These are phyloP conservation scores for Plasmodium yoelii DNA, from an alignment of 169 alveolate species.

Conservation along the genomic window DNA sequence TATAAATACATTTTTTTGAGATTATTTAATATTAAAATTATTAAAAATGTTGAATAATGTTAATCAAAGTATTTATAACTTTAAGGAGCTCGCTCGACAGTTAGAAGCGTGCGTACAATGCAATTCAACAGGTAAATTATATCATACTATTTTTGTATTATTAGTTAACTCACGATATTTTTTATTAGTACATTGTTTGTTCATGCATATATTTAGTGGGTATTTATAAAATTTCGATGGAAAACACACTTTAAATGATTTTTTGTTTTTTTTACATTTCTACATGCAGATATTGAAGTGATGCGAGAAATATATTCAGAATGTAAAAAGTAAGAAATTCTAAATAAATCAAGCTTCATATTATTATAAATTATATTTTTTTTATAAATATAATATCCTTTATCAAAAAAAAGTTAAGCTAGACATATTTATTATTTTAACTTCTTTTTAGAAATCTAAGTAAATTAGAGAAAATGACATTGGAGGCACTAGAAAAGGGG, in stretches of 20 bases:
- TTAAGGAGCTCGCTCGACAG: conserved; percentile 66
- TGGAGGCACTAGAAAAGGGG: conserved; percentile 61
- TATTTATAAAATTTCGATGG: no score
- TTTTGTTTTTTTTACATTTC: neutral
- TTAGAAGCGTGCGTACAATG: conserved; percentile 62
- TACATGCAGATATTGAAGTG: conserved; percentile 68
- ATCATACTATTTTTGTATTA: no score
- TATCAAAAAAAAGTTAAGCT: neutral
- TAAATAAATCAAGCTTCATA: neutral
- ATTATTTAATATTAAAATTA: neutral
- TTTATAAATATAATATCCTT: no score
- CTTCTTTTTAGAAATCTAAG: conserved; percentile 36
- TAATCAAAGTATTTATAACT: conserved; percentile 45
- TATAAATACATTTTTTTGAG: neutral
- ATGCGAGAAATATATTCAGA: conserved; percentile 64
- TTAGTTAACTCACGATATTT: no score
- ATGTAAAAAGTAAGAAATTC: conserved; percentile 65
- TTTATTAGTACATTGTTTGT: no score
- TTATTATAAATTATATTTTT: no score
- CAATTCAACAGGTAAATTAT: conserved; percentile 39
- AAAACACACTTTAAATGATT: neutral
- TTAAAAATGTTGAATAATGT: conserved; percentile 56
- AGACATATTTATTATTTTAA: neutral
- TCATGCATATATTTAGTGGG: no score
- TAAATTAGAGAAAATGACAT: conserved; percentile 47